Evolutionary conservation across 768 basidiomycete genomes (phyloP).

Genomic region (Calvatia gigantea): DNA sequence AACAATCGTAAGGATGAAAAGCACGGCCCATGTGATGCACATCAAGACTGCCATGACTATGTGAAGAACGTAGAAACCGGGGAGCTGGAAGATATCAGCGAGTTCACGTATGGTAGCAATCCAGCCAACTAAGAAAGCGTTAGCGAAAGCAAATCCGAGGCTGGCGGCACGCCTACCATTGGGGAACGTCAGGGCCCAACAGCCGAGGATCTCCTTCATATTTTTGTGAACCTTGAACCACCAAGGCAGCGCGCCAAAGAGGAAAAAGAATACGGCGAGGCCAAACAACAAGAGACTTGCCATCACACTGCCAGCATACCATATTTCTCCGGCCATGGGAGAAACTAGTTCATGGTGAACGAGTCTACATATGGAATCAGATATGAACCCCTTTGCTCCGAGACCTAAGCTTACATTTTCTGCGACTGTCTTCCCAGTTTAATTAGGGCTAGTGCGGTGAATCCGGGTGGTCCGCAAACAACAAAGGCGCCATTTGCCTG

Average conservation of each 20-base stretch:
- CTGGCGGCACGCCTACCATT: slow-evolving; percentile 26
- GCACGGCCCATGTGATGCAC: slow-evolving; percentile 35
- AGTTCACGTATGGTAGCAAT: slow-evolving; percentile 37
- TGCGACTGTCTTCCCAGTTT: slow-evolving; percentile 36
- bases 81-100: slow-evolving; percentile 37
- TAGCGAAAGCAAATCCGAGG: background rate
- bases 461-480: slow-evolving; percentile 45
- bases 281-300: slow-evolving; percentile 38
- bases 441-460: slow-evolving; percentile 45
- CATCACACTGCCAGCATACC: slow-evolving; percentile 40
- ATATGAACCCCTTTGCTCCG: too few species aligned
- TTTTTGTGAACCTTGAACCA: slow-evolving; percentile 48
- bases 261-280: slow-evolving; percentile 43
- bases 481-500: slow-evolving; percentile 48
- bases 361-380: slow-evolving; percentile 21
- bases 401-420: slow-evolving; percentile 33
- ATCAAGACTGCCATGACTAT: slow-evolving; percentile 37
- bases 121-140: slow-evolving; percentile 35
- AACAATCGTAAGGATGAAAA: slow-evolving; percentile 36
- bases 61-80: slow-evolving; percentile 36
- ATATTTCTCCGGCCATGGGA: slow-evolving; percentile 38
- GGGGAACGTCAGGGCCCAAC: slow-evolving; percentile 47
- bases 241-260: slow-evolving; percentile 41
- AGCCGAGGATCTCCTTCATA: slow-evolving; percentile 43
- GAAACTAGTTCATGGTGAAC: slow-evolving; percentile 31